These are phyloP conservation scores for Colletotrichum tofieldiae DNA, from an alignment of 2,329 filamentous ascomycete species.

Conservation along the genomic window DNA sequence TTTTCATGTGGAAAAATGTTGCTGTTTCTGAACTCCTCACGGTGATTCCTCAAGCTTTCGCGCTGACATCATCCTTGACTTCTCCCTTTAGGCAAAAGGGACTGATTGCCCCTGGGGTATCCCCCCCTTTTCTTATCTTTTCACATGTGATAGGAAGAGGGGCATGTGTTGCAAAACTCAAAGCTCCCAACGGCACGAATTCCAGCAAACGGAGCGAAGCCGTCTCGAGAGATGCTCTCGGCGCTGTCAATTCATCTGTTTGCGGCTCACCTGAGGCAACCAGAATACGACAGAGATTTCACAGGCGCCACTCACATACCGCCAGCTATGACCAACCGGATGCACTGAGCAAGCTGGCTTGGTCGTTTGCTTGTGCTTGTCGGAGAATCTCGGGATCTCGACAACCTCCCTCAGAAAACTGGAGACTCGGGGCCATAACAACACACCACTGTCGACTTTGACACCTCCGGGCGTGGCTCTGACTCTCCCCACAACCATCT, in stretches of 20 bases:
- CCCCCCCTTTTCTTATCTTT: conserved; percentile 35
- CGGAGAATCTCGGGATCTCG: conserved; percentile 41
- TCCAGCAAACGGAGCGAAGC: conserved; percentile 6
- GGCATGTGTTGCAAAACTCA: conserved; percentile 28
- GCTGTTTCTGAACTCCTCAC: conserved; percentile 19
- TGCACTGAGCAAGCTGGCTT: conserved; percentile 22
- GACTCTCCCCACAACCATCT: conserved; percentile 34
- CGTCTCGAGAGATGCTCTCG: conserved; percentile 21
- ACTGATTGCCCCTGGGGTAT: conserved; percentile 31
- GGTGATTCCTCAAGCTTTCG: conserved; percentile 28
- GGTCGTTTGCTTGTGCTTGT: conserved; percentile 39
- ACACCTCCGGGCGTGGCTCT: conserved; percentile 34
- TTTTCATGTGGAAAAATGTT: conserved; percentile 30
- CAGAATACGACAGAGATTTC: conserved; percentile 26
- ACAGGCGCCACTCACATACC: conserved; percentile 35
- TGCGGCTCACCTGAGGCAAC: conserved; percentile 33
- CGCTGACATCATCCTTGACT: conserved; percentile 40
- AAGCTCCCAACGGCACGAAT: conserved; percentile 22
- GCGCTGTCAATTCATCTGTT: conserved; percentile 32
- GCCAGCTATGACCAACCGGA: conserved; percentile 29
- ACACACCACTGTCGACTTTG: conserved; percentile 21
- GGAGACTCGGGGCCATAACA: conserved; percentile 16
- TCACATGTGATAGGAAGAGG: conserved; percentile 42
- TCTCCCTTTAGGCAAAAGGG: conserved; percentile 35
- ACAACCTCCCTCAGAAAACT: conserved; percentile 34